These are phyloP conservation scores for Sclerotinia trifoliorum DNA, from an alignment of 2,329 filamentous ascomycete species.

Conservation along the genomic window DNA sequence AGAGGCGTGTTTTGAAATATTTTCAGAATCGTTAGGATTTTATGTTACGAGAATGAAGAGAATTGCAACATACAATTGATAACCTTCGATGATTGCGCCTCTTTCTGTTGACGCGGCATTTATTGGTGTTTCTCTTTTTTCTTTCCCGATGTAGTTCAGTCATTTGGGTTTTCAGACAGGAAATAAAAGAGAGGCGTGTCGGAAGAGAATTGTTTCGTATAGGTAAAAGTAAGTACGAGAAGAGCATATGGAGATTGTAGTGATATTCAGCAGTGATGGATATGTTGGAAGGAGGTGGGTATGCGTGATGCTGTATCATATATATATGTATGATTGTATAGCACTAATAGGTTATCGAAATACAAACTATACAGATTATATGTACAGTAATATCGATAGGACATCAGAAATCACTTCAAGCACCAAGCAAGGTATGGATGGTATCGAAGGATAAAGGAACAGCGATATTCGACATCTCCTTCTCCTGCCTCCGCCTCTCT, in stretches of 20 bases:
- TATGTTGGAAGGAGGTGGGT: neutral
- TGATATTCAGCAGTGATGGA: neutral
- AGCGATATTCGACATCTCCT: neutral
- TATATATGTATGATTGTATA: too few species aligned
- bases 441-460: neutral
- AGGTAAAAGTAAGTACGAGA: neutral
- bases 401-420: neutral
- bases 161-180: neutral
- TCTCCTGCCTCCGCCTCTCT: neutral
- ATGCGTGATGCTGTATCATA: conserved; percentile 5
- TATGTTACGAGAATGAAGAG: neutral
- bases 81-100: conserved; percentile 5
- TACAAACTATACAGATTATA: too few species aligned
- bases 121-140: neutral
- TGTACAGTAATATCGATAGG: neutral
- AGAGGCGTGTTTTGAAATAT: neutral
- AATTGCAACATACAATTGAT: neutral
- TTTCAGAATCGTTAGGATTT: conserved; percentile 12
- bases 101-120: neutral
- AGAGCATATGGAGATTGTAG: neutral
- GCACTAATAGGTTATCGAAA: too few species aligned
- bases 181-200: conserved; percentile 7
- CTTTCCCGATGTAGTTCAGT: neutral
- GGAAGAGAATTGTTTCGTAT: neutral
- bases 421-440: neutral